Evolutionary conservation across 352 stramenopile genomes (phyloP).

Genomic region (Saprolegnia diclina): DNA sequence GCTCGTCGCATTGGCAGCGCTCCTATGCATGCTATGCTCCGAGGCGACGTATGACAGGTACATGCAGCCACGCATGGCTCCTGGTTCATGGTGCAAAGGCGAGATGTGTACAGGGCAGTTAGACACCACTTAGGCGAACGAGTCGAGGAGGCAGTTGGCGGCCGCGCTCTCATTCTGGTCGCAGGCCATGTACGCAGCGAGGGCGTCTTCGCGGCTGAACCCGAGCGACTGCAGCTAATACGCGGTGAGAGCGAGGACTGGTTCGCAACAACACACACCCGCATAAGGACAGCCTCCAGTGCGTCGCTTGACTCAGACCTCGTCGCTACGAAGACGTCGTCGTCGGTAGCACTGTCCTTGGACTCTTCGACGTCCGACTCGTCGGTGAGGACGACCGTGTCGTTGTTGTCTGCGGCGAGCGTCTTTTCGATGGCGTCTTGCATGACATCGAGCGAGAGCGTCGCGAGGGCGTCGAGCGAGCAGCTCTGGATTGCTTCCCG

Average conservation of each 20-base stretch:
- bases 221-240: slow-evolving; percentile 22
- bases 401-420: not conserved
- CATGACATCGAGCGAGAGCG: not conserved
- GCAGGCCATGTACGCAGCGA: slow-evolving; percentile 15
- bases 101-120: too few relatives aligned
- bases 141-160: slow-evolving; percentile 25
- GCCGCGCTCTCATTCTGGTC: slow-evolving; percentile 16
- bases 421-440: not conserved
- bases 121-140: not conserved
- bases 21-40: too few relatives aligned
- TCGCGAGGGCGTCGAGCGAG: not conserved
- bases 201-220: slow-evolving; percentile 13
- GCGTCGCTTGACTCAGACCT: too few relatives aligned
- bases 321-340: not conserved
- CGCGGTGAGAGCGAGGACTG: not conserved
- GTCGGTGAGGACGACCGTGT: not conserved
- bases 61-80: too few relatives aligned
- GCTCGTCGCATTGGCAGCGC: too few relatives aligned
- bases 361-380: not conserved
- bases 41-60: too few relatives aligned
- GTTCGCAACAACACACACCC: not conserved
- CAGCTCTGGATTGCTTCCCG: not conserved
- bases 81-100: too few relatives aligned
- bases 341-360: slow-evolving; percentile 4
- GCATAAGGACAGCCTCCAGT: not conserved